A percentile compares a stretch with the other conserved stretches of the same genome.
phyloP scores from a whole-genome alignment of 2,329 filamentous ascomycete species.

The Claviceps maximensis region DNA sequence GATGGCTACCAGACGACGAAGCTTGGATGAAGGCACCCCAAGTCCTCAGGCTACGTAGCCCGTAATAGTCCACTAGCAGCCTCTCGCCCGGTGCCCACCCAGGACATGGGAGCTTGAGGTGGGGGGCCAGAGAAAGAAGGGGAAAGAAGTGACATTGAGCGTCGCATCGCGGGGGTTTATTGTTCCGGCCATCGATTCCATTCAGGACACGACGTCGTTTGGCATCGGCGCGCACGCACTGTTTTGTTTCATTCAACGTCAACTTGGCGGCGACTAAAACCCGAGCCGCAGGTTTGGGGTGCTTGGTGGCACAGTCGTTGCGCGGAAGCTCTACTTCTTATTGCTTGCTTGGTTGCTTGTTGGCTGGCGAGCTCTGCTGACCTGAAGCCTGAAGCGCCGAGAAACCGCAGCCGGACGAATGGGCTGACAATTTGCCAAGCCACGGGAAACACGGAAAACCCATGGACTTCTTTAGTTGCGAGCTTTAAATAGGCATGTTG shows the following conservation, averaged over 20 bases:
- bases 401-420: neutral
- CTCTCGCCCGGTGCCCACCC: neutral
- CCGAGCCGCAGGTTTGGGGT: too few relatives aligned
- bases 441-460: neutral
- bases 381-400: neutral
- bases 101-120: neutral
- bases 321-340: too few relatives aligned
- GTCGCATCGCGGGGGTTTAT: conserved; percentile 6
- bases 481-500: neutral
- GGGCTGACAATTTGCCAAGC: neutral
- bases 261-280: too few relatives aligned
- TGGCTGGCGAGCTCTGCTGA: too few relatives aligned
- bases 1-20: neutral
- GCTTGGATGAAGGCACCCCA: neutral
- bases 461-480: neutral
- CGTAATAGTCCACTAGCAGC: neutral
- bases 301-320: too few relatives aligned
- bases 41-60: conserved; percentile 6
- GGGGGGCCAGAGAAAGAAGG: neutral
- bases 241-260: too few relatives aligned
- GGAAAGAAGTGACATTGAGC: conserved; percentile 2
- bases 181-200: conserved; percentile 4
- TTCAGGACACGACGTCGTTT: neutral
- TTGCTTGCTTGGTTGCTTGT: too few relatives aligned
- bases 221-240: too few relatives aligned